Evolutionary conservation across 768 basidiomycete species (phyloP).

Genomic region (Vararia minispora): DNA sequence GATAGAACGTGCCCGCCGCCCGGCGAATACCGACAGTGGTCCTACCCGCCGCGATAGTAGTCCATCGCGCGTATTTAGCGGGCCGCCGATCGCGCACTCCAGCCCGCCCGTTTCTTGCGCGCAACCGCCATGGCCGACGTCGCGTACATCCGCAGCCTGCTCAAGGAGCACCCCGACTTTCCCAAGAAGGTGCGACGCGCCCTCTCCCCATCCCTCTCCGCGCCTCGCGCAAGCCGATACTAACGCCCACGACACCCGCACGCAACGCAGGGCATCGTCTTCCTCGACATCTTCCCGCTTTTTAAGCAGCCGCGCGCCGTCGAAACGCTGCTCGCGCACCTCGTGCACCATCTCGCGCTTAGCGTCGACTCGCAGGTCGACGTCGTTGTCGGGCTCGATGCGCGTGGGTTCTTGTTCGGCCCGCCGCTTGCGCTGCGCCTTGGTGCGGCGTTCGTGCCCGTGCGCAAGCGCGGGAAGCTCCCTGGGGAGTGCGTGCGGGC

Average conservation of each 20-base stretch:
- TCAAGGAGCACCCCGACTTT: slow-evolving; percentile 63
- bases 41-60: no score
- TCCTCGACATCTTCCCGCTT: slow-evolving; percentile 93
- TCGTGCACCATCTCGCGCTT: slow-evolving; percentile 77
- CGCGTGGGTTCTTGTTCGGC: slow-evolving; percentile 90
- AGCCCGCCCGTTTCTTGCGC: slow-evolving; percentile 20
- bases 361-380: slow-evolving; percentile 69
- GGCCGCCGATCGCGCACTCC: slow-evolving; percentile 15
- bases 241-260: not conserved
- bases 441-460: slow-evolving; percentile 92
- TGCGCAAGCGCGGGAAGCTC: slow-evolving; percentile 90
- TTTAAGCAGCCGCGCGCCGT: slow-evolving; percentile 77
- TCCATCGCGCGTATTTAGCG: no score
- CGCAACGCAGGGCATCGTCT: slow-evolving; percentile 62
- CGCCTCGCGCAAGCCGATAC: not conserved
- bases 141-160: slow-evolving; percentile 49
- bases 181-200: slow-evolving; percentile 69
- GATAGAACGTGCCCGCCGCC: no score
- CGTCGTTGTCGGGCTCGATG: slow-evolving; percentile 90
- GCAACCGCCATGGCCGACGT: slow-evolving; percentile 57
- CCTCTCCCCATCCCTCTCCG: not conserved
- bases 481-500: slow-evolving; percentile 73
- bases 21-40: no score
- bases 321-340: slow-evolving; percentile 84
- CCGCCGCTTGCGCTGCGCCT: slow-evolving; percentile 85